Evolutionary conservation across 495 filamentous ascomycete genomes (phyloP).

Genomic region (Penicillium nucicola): DNA sequence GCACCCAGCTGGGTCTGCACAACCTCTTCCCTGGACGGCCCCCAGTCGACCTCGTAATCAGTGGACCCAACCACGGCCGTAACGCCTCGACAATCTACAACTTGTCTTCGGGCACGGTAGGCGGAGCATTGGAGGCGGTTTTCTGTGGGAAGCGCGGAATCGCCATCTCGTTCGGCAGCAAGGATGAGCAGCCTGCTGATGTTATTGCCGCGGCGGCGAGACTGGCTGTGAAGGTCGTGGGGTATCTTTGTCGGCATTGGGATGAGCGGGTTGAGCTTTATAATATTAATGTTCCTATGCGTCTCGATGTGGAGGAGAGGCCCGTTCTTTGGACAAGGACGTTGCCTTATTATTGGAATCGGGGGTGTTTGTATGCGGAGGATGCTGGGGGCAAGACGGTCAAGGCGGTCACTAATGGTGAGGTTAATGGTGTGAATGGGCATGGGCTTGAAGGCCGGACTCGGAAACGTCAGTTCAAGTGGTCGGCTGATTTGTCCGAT

Average conservation of each 20-base stretch:
- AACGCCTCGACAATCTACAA: constrained; percentile 93
- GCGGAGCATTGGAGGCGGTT: constrained; percentile 89
- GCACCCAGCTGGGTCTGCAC: constrained; percentile 84
- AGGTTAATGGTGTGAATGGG: constrained; percentile 35
- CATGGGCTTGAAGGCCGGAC: constrained; percentile 7
- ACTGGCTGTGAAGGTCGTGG: constrained; percentile 68
- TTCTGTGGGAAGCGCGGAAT: constrained; percentile 73
- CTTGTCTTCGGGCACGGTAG: constrained; percentile 82
- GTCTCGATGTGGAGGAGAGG: constrained; percentile 50
- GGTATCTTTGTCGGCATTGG: constrained; percentile 72
- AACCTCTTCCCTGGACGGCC: constrained; percentile 76
- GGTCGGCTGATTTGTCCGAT: constrained; percentile 42
- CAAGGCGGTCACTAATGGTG: constrained; percentile 21
- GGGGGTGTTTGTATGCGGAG: constrained; percentile 80
- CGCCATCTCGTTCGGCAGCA: constrained; percentile 78
- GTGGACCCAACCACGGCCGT: constrained; percentile 90
- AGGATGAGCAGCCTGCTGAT: constrained; percentile 64
- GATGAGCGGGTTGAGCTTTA: constrained; percentile 77
- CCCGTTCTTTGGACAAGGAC: constrained; percentile 75
- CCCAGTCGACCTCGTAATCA: constrained; percentile 80
- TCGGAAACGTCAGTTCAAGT: constrained; percentile 38
- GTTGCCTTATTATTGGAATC: constrained; percentile 81
- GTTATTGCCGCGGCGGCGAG: constrained; percentile 70
- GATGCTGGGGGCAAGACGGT: constrained; percentile 3
- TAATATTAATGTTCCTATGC: constrained; percentile 81